Evolutionary conservation across 176 grass and related monocot genomes (phyloP).

Genomic region (Tuctoria greenei): DNA sequence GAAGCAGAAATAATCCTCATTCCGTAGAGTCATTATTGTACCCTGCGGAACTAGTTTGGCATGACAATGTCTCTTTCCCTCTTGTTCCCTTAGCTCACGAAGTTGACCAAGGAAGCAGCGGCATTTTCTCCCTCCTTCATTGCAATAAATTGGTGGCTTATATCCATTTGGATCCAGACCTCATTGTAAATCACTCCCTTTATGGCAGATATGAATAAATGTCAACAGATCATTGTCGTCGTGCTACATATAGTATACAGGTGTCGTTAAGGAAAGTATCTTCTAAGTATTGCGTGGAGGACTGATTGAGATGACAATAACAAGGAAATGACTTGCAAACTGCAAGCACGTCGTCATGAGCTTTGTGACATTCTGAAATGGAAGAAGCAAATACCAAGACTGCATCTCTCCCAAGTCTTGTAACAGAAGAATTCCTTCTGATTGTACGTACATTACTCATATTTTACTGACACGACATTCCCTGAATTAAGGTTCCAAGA

Average conservation of each 20-base stretch:
- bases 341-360: constrained; percentile 36
- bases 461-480: neutral
- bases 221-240: neutral
- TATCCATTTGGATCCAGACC: neutral
- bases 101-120: neutral
- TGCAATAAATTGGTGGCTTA: constrained; percentile 1
- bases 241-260: neutral
- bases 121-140: neutral
- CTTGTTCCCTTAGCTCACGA: neutral
- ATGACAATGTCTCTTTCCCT: constrained; percentile 10
- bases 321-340: constrained; percentile 6
- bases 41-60: neutral
- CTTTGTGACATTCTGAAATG: neutral
- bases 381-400: neutral
- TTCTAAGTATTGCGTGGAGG: neutral
- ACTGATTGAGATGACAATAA: neutral
- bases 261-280: neutral
- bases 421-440: neutral
- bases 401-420: neutral
- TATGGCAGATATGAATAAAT: neutral
- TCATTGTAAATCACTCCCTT: constrained; percentile 1
- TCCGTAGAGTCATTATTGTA: neutral
- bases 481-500: constrained; percentile 47
- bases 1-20: neutral
- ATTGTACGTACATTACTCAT: too few species aligned